Evolutionary conservation across 305 asterid species (phyloP).

Genomic region (Fraxinus albicans): DNA sequence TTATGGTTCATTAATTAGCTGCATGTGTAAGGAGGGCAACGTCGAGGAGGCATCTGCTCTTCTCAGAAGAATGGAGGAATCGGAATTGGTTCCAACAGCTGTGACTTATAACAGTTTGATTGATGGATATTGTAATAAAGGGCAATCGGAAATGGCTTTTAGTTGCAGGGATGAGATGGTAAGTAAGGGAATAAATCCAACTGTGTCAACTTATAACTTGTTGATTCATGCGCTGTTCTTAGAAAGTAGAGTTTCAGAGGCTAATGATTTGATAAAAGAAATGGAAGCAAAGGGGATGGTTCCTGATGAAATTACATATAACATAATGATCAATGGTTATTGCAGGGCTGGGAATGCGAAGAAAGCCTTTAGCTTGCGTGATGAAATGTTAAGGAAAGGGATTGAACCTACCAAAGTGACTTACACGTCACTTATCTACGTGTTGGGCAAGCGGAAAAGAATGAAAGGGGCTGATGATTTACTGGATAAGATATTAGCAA

Average conservation of each 20-base stretch:
- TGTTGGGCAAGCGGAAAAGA: slow-evolving; percentile 45
- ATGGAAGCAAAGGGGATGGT: slow-evolving; percentile 39
- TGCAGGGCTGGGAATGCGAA: slow-evolving; percentile 42
- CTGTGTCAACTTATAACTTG: slow-evolving; percentile 51
- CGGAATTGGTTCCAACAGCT: slow-evolving; percentile 44
- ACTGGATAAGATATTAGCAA: slow-evolving; percentile 29
- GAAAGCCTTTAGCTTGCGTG: slow-evolving; percentile 43
- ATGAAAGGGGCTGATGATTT: slow-evolving; percentile 58
- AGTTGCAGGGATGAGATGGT: slow-evolving; percentile 51
- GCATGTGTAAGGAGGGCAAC: slow-evolving; percentile 38
- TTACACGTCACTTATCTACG: slow-evolving; percentile 47
- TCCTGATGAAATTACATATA: slow-evolving; percentile 51
- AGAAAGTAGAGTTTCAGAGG: slow-evolving; percentile 36
- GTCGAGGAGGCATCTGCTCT: slow-evolving; percentile 41
- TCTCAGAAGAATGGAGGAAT: slow-evolving; percentile 44
- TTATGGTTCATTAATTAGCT: slow-evolving; percentile 40
- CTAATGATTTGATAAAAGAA: slow-evolving; percentile 39
- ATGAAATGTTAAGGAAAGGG: slow-evolving; percentile 50
- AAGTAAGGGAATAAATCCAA: slow-evolving; percentile 40
- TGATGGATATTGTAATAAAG: slow-evolving; percentile 45
- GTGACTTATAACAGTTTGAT: slow-evolving; percentile 51
- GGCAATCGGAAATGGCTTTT: slow-evolving; percentile 47
- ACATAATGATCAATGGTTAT: slow-evolving; percentile 44
- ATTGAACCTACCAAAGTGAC: slow-evolving; percentile 46
- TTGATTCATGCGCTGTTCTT: slow-evolving; percentile 44